phyloP scores from a whole-genome alignment of 2,329 filamentous ascomycete species.

The Phaeosphaeriaceae sp. region DNA sequence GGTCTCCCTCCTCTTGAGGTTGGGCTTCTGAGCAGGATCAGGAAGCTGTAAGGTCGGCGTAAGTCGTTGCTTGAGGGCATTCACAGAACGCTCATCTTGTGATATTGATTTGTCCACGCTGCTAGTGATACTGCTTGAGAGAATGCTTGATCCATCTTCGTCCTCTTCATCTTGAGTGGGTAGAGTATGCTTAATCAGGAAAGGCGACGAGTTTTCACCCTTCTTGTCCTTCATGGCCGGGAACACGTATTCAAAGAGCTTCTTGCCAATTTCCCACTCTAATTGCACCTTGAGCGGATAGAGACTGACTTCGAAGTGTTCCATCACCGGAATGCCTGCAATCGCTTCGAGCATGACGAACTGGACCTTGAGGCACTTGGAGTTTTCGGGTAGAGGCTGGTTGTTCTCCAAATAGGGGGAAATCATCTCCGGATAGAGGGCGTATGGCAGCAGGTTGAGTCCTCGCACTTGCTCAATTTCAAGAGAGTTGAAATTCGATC shows the following conservation, averaged over 20 bases:
- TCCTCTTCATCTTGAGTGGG: slow-evolving; percentile 59
- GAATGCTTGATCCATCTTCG: slow-evolving; percentile 51
- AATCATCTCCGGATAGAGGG: slow-evolving; percentile 95
- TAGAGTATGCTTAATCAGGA: slow-evolving; percentile 63
- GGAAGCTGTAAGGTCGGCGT: slow-evolving; percentile 76
- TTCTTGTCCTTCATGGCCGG: slow-evolving; percentile 72
- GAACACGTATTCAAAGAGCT: slow-evolving; percentile 96
- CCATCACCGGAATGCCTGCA: slow-evolving; percentile 95
- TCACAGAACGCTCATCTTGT: slow-evolving; percentile 63
- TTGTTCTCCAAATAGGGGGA: slow-evolving; percentile 79
- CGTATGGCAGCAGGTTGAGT: slow-evolving; percentile 87
- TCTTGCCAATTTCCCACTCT: slow-evolving; percentile 90
- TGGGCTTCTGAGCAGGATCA: slow-evolving; percentile 50
- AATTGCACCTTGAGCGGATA: slow-evolving; percentile 94
- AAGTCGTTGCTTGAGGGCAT: slow-evolving; percentile 81
- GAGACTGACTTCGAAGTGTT: slow-evolving; percentile 93
- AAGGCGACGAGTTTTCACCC: slow-evolving; percentile 65
- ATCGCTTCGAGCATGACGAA: slow-evolving; percentile 99
- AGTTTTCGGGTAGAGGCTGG: slow-evolving; percentile 64
- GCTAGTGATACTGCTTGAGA: slow-evolving; percentile 40
- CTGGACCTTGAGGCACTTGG: slow-evolving; percentile 90
- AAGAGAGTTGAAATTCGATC: slow-evolving; percentile 91
- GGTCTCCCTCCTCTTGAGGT: slow-evolving; percentile 29
- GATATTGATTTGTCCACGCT: slow-evolving; percentile 28
- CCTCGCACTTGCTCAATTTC: slow-evolving; percentile 88